Percentiles rank a stretch among this genome's conserved stretches.
Evolutionary conservation across 1,139 yeast species (phyloP).

Genomic region (Geotrichum klebahnii): DNA sequence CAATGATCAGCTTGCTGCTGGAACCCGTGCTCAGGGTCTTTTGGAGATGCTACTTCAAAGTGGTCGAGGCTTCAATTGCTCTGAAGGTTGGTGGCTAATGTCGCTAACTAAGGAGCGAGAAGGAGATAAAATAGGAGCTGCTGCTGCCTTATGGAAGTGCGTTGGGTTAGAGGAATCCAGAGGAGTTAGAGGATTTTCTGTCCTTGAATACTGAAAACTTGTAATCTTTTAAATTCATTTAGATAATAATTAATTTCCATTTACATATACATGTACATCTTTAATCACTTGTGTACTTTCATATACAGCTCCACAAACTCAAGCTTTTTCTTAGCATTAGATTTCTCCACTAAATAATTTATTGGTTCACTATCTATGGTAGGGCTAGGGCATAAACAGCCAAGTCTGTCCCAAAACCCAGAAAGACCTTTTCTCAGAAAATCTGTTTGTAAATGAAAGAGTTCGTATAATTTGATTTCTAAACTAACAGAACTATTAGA

Average conservation of each 20-base stretch:
- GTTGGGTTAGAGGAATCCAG: conserved; percentile 63
- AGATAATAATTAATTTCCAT: too few species aligned
- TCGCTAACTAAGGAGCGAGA: conserved; percentile 60
- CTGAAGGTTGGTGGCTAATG: conserved; percentile 73
- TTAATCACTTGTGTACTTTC: background rate
- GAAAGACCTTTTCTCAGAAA: background rate
- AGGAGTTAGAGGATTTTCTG: conserved; percentile 49
- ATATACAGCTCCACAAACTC: background rate
- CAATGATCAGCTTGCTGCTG: conserved; percentile 60
- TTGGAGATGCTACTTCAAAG: conserved; percentile 57
- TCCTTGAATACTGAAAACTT: conserved; percentile 1
- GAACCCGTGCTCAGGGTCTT: conserved; percentile 58
- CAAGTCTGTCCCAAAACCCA: background rate
- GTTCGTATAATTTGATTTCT: background rate
- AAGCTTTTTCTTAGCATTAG: too few species aligned
- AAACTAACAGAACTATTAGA: background rate
- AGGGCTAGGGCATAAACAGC: background rate
- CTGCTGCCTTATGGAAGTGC: conserved; percentile 59
- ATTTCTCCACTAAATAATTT: too few species aligned
- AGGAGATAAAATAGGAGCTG: conserved; percentile 53
- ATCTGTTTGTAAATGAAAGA: background rate
- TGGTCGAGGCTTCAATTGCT: conserved; percentile 50
- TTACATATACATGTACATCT: too few species aligned
- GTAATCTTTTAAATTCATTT: too few species aligned
- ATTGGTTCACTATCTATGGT: too few species aligned